Percentiles rank a stretch among this genome's conserved stretches.
These are phyloP conservation scores for Vaccinium myrtillus DNA, from an alignment of 148 eudicot genomes.

Conservation along the genomic window DNA sequence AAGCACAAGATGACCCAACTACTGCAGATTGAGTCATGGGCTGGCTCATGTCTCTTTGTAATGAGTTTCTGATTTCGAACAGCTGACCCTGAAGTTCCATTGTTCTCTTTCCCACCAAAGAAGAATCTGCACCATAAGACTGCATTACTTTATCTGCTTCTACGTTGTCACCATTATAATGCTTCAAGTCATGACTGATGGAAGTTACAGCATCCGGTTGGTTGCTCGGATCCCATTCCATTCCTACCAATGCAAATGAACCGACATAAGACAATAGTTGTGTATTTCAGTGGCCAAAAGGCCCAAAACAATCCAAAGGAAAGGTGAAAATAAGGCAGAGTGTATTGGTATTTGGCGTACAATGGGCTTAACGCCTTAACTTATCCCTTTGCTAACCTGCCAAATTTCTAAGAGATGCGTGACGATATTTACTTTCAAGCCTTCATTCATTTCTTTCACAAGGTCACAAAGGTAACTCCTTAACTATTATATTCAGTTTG, in stretches of 20 bases:
- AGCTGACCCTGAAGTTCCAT: conserved; percentile 53
- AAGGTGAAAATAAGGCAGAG: conserved; percentile 14
- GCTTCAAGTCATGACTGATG: conserved; percentile 36
- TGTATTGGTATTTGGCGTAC: neutral
- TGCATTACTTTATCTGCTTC: conserved; percentile 45
- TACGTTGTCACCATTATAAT: conserved; percentile 24
- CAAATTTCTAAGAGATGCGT: neutral
- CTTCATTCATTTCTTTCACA: neutral
- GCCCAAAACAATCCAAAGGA: conserved; percentile 31
- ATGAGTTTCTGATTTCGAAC: conserved; percentile 58
- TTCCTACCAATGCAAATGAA: conserved; percentile 95
- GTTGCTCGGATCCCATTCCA: conserved; percentile 55
- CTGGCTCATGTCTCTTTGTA: conserved; percentile 55
- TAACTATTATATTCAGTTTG: neutral
- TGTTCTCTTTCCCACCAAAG: conserved; percentile 32
- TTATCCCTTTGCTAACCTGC: neutral
- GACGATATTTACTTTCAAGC: neutral
- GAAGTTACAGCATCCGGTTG: conserved; percentile 48
- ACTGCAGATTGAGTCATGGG: conserved; percentile 82
- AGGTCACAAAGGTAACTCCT: neutral
- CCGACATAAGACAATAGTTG: conserved; percentile 64
- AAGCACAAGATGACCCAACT: conserved; percentile 75
- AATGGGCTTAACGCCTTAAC: conserved; percentile 4
- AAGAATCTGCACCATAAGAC: conserved; percentile 40
- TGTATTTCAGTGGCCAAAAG: conserved; percentile 47